Conservation (phyloP, 2,329 filamentous ascomycete genomes). For the Penicillium sp. region DNA sequence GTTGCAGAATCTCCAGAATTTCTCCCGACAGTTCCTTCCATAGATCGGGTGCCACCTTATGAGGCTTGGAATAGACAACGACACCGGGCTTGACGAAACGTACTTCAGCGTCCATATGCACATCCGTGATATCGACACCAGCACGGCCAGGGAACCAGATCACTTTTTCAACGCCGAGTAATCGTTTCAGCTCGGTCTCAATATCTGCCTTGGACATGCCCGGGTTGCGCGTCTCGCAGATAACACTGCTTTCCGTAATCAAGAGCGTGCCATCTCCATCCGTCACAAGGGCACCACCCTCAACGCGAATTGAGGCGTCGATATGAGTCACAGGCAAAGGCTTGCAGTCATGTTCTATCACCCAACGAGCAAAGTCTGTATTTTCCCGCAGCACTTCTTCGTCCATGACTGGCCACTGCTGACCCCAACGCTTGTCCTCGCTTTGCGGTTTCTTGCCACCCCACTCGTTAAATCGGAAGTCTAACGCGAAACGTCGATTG, state of each 20-base stretch:
- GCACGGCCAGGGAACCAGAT: constrained; percentile 27
- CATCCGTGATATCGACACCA: constrained; percentile 27
- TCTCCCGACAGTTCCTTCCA: constrained; percentile 20
- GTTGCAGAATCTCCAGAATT: constrained; percentile 14
- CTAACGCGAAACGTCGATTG: constrained; percentile 13
- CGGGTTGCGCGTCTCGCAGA: constrained; percentile 26
- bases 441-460: constrained; percentile 17
- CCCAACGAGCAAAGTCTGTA: constrained; percentile 12
- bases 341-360: constrained; percentile 12
- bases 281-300: constrained; percentile 26
- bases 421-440: constrained; percentile 10
- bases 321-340: constrained; percentile 12
- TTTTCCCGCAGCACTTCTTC: constrained; percentile 12
- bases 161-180: constrained; percentile 25
- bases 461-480: constrained; percentile 23
- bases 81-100: constrained; percentile 24
- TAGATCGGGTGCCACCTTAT: constrained; percentile 5
- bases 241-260: constrained; percentile 26
- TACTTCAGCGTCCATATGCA: constrained; percentile 26
- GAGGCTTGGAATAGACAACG: constrained; percentile 21
- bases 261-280: constrained; percentile 31
- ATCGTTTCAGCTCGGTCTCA: constrained; percentile 20
- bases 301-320: constrained; percentile 17
- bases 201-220: constrained; percentile 18
- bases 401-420: constrained; percentile 15